Conservation (phyloP, 2,329 filamentous ascomycete genomes). For the Claviceps digitariae region DNA sequence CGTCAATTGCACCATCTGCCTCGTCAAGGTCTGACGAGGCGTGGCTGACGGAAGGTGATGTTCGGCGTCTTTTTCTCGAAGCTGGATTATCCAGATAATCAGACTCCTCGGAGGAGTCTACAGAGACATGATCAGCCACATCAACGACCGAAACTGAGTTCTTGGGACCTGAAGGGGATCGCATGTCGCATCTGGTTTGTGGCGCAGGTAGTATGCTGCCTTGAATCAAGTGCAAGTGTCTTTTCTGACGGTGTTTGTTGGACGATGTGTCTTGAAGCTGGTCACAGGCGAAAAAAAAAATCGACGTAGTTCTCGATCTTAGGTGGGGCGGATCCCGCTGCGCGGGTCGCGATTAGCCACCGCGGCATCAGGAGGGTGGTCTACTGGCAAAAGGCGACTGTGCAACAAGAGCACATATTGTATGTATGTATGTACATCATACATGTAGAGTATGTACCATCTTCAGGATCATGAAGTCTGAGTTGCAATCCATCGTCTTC, state of each 20-base stretch:
- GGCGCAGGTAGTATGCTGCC: not conserved
- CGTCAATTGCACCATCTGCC: conserved; percentile 16
- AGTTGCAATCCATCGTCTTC: not conserved
- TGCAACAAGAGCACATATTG: not conserved
- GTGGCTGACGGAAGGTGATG: conserved; percentile 17
- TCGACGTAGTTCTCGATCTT: not conserved
- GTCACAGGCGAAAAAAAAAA: not conserved
- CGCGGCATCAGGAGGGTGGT: not conserved
- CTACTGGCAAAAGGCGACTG: not conserved
- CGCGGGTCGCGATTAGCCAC: not conserved
- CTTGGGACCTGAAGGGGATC: not conserved
- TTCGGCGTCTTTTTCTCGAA: conserved; percentile 33
- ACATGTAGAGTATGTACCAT: no score
- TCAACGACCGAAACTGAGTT: not conserved
- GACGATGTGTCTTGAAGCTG: not conserved
- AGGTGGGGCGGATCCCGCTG: not conserved
- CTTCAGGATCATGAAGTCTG: not conserved
- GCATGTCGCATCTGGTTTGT: not conserved
- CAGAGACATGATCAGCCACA: conserved; percentile 1
- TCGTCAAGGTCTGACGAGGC: conserved; percentile 10
- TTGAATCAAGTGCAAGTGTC: not conserved
- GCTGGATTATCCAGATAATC: conserved; percentile 33
- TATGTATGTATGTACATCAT: no score
- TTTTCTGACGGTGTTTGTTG: not conserved
- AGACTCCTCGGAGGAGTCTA: conserved; percentile 25